Evolutionary conservation across 805 yeast species (phyloP).

Genomic region (Starmerella powellii): DNA sequence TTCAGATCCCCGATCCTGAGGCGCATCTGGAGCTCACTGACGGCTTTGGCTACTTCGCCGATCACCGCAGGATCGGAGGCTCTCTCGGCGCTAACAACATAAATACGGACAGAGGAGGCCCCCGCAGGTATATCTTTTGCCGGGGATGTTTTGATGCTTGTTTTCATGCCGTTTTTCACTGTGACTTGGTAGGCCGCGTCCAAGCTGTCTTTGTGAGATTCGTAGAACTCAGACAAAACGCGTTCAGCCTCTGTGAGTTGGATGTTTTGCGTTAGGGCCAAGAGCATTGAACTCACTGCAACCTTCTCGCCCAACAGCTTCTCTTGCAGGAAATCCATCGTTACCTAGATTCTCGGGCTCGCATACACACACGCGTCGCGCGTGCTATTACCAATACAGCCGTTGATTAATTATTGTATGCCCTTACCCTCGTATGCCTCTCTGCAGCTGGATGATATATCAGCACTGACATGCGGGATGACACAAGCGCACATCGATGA

Average conservation of each 20-base stretch:
- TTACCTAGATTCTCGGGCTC: not conserved
- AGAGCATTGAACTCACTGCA: constrained; percentile 7
- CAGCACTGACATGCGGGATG: no score
- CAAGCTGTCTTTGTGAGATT: not conserved
- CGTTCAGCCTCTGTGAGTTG: constrained; percentile 4
- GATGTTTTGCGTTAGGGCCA: constrained; percentile 6
- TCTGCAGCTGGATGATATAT: no score
- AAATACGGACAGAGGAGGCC: not conserved
- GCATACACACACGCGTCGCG: no score
- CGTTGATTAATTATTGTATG: no score
- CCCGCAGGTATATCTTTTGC: not conserved
- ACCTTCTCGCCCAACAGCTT: constrained; percentile 7
- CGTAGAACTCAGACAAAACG: constrained; percentile 5
- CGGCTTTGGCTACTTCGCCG: not conserved
- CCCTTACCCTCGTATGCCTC: no score
- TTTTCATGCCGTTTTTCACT: not conserved
- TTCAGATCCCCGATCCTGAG: not conserved
- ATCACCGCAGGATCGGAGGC: constrained; percentile 12
- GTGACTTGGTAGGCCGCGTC: constrained; percentile 11
- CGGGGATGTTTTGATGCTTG: not conserved
- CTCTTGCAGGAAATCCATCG: constrained; percentile 10
- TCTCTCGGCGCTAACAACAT: constrained; percentile 7
- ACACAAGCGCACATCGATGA: no score
- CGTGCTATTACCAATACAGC: no score
- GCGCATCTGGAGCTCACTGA: constrained; percentile 1